Evolutionary conservation across 1,284 basidiomycete genomes (phyloP), one percentile per base, ranked within the genome.

Genomic region (Cutaneotrichosporon mucoides): DNA sequence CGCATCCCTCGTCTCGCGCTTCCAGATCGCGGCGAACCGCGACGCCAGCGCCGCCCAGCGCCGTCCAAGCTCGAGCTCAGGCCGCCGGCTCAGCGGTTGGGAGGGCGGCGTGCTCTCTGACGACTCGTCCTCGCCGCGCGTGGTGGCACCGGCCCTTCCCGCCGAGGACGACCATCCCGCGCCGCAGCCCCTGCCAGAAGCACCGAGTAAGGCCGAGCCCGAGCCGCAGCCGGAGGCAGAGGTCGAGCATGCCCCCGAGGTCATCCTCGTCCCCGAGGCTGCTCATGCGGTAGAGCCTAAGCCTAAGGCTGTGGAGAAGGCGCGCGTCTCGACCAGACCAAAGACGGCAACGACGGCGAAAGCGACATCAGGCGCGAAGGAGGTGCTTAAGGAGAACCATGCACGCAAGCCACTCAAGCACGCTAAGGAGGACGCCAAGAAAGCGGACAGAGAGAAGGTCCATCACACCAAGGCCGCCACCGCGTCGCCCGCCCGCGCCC

Each of bases 1-100:
- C 43, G 64, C 64, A 6, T 60, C 60, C 5, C 64, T 65, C 56
- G 64, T 65, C 10, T 62, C 61, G 38, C 64, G 64, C 13, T 65
- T 65, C 56, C 64, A 65, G 54, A 62, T 48, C 43, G 64, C 64
- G n/a, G 64, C 61, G 13, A 56, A 62, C 51, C 58, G 64, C 53
- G 60, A 65, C 13, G 60, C 60, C 24, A 24, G 24, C 24, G 24
- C 24, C 24, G 24, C 24, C 24, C 24, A 24, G 38, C 62, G 62
- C 6, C 59, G 61, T 13, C 38, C 49, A n/a, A 57, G 63, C 38
- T 15, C 56, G 60, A 24, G 56, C 55, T 41, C 53, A 15, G 52
- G 41, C 41, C 42, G 42, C 46, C 48, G 42, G 53, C 37, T 13
- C 13, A 51, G 24, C 47, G 11, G 41, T n/a, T 24, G 41, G 34